A percentile compares a stretch with the other conserved stretches of the same genome.
These are phyloP conservation scores for Kwoniella botswanensis DNA, from an alignment of 768 basidiomycete species.

Conservation along the genomic window DNA sequence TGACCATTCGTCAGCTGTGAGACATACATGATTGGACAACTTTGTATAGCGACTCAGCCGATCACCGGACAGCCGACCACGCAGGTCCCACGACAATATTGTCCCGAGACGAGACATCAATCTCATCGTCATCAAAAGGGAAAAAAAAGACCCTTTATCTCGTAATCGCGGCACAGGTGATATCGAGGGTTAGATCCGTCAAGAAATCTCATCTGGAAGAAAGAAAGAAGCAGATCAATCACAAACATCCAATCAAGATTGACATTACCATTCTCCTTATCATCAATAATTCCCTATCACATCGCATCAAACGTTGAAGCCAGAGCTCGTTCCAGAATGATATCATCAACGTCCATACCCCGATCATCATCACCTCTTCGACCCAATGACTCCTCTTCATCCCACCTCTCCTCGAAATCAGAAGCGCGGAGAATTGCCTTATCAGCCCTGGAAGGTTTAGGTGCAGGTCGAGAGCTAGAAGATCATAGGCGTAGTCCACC, in stretches of 20 bases:
- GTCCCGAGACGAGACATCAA: background rate
- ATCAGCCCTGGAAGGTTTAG: slow-evolving; percentile 6
- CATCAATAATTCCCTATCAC: background rate
- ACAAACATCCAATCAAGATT: too few species aligned
- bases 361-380: slow-evolving; percentile 1
- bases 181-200: background rate
- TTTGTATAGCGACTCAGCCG: too few species aligned
- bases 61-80: background rate
- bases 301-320: background rate
- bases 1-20: too few species aligned
- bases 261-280: too few species aligned
- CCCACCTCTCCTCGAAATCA: background rate
- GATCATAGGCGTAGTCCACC: slow-evolving; percentile 27
- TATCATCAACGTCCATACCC: background rate
- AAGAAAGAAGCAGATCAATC: too few species aligned
- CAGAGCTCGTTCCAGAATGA: background rate
- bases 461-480: slow-evolving; percentile 5
- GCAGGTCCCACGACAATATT: background rate
- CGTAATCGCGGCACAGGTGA: slow-evolving; percentile 5
- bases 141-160: background rate
- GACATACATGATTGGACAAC: too few species aligned
- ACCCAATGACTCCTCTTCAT: background rate
- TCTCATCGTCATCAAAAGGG: slow-evolving; percentile 2
- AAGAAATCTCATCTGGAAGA: too few species aligned
- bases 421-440: slow-evolving; percentile 5